Evolutionary conservation across 805 yeast species (phyloP).

Genomic region (Yamadazyma olivae): DNA sequence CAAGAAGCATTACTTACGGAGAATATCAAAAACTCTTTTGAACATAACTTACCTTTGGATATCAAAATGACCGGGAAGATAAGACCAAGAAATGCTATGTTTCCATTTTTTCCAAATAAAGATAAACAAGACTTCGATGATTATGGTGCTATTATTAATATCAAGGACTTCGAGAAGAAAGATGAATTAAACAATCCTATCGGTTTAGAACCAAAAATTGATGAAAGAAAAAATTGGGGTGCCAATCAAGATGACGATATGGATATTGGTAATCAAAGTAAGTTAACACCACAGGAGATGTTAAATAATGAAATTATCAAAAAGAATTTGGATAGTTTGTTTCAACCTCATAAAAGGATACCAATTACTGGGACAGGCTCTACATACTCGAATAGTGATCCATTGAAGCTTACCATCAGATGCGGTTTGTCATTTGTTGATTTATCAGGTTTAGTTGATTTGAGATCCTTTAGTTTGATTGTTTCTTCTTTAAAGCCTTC

Average conservation of each 20-base stretch:
- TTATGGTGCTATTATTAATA: slow-evolving; percentile 77
- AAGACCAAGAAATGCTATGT: slow-evolving; percentile 61
- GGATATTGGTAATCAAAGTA: slow-evolving; percentile 19
- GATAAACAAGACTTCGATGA: slow-evolving; percentile 70
- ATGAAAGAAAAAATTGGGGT: slow-evolving; percentile 27
- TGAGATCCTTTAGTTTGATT: slow-evolving; percentile 75
- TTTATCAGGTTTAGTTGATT: slow-evolving; percentile 78
- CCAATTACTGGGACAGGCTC: slow-evolving; percentile 16
- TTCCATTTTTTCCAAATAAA: slow-evolving; percentile 57
- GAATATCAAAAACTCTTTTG: slow-evolving; percentile 35
- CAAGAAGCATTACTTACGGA: slow-evolving; percentile 41
- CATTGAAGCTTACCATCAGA: slow-evolving; percentile 33
- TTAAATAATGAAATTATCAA: slow-evolving; percentile 38
- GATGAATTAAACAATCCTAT: slow-evolving; percentile 46
- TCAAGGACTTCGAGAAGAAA: slow-evolving; percentile 55
- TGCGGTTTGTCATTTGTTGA: slow-evolving; percentile 80
- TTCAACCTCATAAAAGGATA: slow-evolving; percentile 49
- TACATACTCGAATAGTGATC: slow-evolving; percentile 14
- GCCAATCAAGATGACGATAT: slow-evolving; percentile 17
- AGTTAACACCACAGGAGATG: slow-evolving; percentile 42
- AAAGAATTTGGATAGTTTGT: slow-evolving; percentile 45
- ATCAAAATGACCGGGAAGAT: slow-evolving; percentile 43
- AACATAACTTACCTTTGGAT: slow-evolving; percentile 49
- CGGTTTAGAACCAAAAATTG: slow-evolving; percentile 36
- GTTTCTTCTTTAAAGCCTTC: slow-evolving; percentile 77